A percentile compares a stretch with the other conserved stretches of the same genome.
phyloP scores from a whole-genome alignment of 2,329 filamentous ascomycete species.

The Phyllachora maydis region DNA sequence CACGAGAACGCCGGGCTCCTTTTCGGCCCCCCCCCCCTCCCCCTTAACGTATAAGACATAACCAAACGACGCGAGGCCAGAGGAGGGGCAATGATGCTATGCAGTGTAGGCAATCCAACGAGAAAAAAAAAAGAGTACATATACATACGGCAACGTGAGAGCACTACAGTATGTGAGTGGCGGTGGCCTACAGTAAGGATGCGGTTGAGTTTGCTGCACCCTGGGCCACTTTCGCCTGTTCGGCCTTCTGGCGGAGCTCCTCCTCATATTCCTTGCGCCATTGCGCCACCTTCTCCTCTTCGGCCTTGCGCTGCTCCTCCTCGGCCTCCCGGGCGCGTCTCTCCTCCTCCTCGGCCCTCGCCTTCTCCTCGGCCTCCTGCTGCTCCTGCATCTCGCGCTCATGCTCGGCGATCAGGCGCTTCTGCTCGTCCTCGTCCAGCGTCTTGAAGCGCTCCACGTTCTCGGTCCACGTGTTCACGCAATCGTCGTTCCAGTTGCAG shows the following conservation, averaged over 20 bases:
- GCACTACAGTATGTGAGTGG: too few species aligned
- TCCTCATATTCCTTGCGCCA: conserved; percentile 4
- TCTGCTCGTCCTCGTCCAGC: conserved; percentile 37
- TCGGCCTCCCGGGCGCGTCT: conserved; percentile 8
- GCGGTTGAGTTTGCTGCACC: too few species aligned
- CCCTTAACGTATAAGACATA: too few species aligned
- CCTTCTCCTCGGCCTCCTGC: conserved; percentile 8
- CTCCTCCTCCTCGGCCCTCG: conserved; percentile 7
- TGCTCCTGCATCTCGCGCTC: too few species aligned
- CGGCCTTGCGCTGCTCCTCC: conserved; percentile 16
- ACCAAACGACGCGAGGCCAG: too few species aligned
- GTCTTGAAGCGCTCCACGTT: conserved; percentile 39
- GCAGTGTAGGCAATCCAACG: too few species aligned
- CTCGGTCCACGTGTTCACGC: conserved; percentile 44
- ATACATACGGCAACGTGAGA: too few species aligned
- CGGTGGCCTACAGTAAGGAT: too few species aligned
- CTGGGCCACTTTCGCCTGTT: conserved; percentile 4
- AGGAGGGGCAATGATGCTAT: too few species aligned
- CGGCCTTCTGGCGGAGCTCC: conserved; percentile 5
- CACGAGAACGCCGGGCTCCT: too few species aligned
- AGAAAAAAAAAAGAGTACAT: too few species aligned
- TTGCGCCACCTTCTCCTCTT: conserved; percentile 7
- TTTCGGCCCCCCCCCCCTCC: too few species aligned
- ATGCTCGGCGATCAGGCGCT: conserved; percentile 19
- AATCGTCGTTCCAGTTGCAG: conserved; percentile 48